Evolutionary conservation across 2,329 filamentous ascomycete species (phyloP).

Genomic region (Verticillium isaacii): DNA sequence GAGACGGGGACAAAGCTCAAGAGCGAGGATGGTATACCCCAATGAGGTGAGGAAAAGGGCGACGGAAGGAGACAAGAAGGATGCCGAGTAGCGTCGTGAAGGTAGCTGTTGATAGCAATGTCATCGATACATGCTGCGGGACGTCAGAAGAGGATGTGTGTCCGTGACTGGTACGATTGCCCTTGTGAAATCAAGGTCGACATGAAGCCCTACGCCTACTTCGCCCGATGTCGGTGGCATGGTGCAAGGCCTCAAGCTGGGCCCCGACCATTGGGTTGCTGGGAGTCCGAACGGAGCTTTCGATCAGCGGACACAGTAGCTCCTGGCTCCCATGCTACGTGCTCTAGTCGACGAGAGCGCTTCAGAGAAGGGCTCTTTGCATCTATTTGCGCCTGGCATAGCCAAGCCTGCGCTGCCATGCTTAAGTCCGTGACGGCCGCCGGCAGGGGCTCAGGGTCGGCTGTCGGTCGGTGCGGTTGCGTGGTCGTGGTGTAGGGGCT

Average conservation of each 20-base stretch:
- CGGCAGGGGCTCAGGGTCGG: background rate
- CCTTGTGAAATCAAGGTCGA: background rate
- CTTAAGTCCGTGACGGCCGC: background rate
- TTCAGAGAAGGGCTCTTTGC: background rate
- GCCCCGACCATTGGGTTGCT: background rate
- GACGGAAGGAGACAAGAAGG: background rate
- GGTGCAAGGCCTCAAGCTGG: background rate
- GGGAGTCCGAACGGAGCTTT: background rate
- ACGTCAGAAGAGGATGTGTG: background rate
- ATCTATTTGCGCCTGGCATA: background rate
- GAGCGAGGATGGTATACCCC: background rate
- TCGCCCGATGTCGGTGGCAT: background rate
- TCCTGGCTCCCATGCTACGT: background rate
- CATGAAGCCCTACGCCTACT: background rate
- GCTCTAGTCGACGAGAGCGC: background rate
- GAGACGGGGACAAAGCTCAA: background rate
- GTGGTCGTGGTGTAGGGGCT: background rate
- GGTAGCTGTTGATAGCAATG: background rate
- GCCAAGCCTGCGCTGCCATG: background rate
- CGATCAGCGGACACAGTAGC: background rate
- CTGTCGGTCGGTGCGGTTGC: background rate
- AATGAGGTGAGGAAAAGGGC: slow-evolving; percentile 1
- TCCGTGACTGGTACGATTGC: background rate
- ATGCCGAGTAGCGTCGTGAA: background rate
- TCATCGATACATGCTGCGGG: background rate